These are phyloP conservation scores for Hibiscus trionum DNA, from an alignment of 345 rosid genomes.

Conservation along the genomic window DNA sequence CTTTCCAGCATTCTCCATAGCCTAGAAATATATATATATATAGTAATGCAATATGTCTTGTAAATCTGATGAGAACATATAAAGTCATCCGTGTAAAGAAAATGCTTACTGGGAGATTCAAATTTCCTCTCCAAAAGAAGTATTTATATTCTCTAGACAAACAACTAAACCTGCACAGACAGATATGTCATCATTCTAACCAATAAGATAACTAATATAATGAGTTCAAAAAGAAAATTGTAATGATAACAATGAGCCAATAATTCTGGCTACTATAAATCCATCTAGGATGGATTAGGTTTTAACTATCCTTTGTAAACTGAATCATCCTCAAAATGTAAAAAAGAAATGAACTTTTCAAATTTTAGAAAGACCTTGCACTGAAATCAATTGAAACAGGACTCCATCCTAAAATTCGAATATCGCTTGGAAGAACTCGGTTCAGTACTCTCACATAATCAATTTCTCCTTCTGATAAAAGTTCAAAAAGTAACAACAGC, in stretches of 20 bases:
- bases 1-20: conserved; percentile 75
- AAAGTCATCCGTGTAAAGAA: conserved; percentile 5
- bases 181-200: conserved; percentile 11
- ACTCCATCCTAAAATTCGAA: conserved; percentile 86
- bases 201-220: background rate
- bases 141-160: conserved; percentile 73
- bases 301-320: conserved; percentile 1
- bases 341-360: background rate
- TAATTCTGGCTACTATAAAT: background rate
- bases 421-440: conserved; percentile 84
- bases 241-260: background rate
- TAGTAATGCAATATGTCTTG: conserved; percentile 2
- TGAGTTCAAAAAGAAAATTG: background rate
- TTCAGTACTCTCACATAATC: conserved; percentile 84
- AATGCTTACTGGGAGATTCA: conserved; percentile 52
- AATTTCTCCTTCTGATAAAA: conserved; percentile 55
- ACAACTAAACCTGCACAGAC: conserved; percentile 71
- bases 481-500: conserved; percentile 9
- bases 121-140: conserved; percentile 66
- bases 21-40: conserved; percentile 28
- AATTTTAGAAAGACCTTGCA: conserved; percentile 60
- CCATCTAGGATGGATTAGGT: background rate
- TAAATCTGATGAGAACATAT: conserved; percentile 5
- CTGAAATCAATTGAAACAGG: conserved; percentile 75
- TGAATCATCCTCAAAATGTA: conserved; percentile 4